phyloP scores from a whole-genome alignment of 176 grass and related monocot species.

The Eragrostis curvula region DNA sequence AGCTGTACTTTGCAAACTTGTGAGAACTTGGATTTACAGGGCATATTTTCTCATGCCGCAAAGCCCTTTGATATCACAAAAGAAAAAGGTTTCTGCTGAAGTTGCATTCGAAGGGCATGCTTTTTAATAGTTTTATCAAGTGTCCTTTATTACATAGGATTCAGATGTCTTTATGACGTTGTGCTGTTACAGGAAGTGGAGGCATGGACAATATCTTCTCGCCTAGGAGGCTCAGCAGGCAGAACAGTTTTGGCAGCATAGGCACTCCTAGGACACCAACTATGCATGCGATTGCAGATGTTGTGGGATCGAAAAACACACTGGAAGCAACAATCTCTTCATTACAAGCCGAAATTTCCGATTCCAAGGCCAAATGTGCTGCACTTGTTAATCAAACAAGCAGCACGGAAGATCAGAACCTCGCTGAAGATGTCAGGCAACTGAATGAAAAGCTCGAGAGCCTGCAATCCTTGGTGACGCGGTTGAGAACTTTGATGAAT shows the following conservation, averaged over 20 bases:
- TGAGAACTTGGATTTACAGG: background rate
- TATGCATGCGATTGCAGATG: slow-evolving; percentile 40
- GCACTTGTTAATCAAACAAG: slow-evolving; percentile 54
- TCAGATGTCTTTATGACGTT: slow-evolving; percentile 20
- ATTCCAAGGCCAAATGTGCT: slow-evolving; percentile 74
- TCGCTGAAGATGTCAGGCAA: slow-evolving; percentile 50
- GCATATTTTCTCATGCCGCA: background rate
- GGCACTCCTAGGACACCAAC: slow-evolving; percentile 71
- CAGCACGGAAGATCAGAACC: slow-evolving; percentile 40
- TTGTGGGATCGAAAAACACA: slow-evolving; percentile 39
- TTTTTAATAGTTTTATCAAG: background rate
- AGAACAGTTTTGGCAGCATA: slow-evolving; percentile 82
- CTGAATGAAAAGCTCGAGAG: slow-evolving; percentile 77
- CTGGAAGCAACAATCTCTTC: slow-evolving; percentile 73
- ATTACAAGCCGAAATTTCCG: slow-evolving; percentile 70
- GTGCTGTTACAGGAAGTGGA: slow-evolving; percentile 71
- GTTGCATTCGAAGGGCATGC: background rate
- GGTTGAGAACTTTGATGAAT: slow-evolving; percentile 62
- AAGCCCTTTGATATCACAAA: background rate
- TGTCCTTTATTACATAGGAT: background rate
- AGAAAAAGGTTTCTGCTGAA: background rate
- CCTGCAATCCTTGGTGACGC: slow-evolving; percentile 80
- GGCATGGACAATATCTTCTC: slow-evolving; percentile 74
- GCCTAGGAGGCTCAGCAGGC: slow-evolving; percentile 74
- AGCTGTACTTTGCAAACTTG: background rate